Evolutionary conservation across 345 rosid genomes (phyloP), one percentile per base, ranked within the genome.

Genomic region (Brassica carinata): DNA sequence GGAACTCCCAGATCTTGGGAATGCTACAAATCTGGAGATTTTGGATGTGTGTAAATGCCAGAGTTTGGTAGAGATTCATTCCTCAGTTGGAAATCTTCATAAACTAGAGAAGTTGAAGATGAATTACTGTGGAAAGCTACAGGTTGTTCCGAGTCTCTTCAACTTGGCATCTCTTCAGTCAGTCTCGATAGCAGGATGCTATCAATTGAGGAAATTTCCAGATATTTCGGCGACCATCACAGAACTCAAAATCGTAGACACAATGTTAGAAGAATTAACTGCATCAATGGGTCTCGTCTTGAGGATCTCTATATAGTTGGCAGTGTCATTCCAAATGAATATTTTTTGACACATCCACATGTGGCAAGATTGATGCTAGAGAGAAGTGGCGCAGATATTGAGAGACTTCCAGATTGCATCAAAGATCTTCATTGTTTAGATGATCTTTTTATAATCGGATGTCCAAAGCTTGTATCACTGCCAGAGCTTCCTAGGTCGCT

Each of bases 291-390:
- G 26, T 17, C 9, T 57, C 4, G 62, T 17, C 62, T 57, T 17
- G 0, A 1, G 13, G 0, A 0, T 19, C 63, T 58, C 13, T 0
- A 0, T 3, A 58, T 19, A 19, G 0, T 0, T 7, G 27, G 27
- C 11, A 19, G 53, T 45, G 15, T 11, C 53, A 13, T 45, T 45
- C 53, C 53, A 45, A 0, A 5, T 45, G 5, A 10, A 13, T 19
- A 19, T 19, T 4, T 8, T n/a, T 55, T 2, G 61, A 17, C 8
- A 55, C 9, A n/a, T 1, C 61, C 61, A 55, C 3, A 55, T 55
- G 0, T 1, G 1, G 3, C 0, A 26, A 3, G 2, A 0, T 0
- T 23, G 31, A 10, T 1, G 31, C 7, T 8, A 10, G 33, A 26
- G n/a, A 13, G 8, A 62, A 62, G 15, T 11, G 15, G 66, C 3